These are phyloP conservation scores for Lindgomyces ingoldianus DNA, from an alignment of 495 filamentous ascomycete species.

Conservation along the genomic window DNA sequence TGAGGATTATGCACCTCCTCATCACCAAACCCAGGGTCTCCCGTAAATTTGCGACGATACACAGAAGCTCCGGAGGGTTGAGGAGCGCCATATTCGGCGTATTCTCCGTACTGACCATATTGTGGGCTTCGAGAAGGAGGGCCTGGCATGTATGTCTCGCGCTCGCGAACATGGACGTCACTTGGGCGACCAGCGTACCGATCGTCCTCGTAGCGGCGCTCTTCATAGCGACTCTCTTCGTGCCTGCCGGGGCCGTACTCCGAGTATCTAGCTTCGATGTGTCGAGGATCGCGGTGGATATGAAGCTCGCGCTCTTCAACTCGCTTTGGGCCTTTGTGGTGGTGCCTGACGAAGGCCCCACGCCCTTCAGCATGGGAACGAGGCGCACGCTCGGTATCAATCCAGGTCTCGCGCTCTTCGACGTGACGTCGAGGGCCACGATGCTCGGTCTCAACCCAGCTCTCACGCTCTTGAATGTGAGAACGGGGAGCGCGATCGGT, in stretches of 20 bases:
- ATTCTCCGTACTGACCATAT: slow-evolving; percentile 15
- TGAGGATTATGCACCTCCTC: slow-evolving; percentile 27
- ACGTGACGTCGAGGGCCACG: slow-evolving; percentile 7
- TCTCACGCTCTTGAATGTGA: slow-evolving; percentile 20
- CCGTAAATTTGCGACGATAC: slow-evolving; percentile 10
- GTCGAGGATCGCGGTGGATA: slow-evolving; percentile 26
- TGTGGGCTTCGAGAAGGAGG: background rate
- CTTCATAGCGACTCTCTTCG: slow-evolving; percentile 32
- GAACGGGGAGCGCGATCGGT: slow-evolving; percentile 3
- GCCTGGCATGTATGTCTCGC: slow-evolving; percentile 28
- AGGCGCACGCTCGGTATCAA: slow-evolving; percentile 9
- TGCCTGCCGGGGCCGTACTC: slow-evolving; percentile 19
- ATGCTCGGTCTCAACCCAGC: slow-evolving; percentile 13
- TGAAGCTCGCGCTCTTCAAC: slow-evolving; percentile 28
- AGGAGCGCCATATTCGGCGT: slow-evolving; percentile 24
- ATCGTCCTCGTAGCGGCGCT: slow-evolving; percentile 16
- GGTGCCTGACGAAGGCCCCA: background rate
- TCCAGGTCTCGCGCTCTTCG: slow-evolving; percentile 16
- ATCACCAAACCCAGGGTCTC: slow-evolving; percentile 30
- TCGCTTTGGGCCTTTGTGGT: slow-evolving; percentile 7
- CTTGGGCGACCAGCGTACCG: slow-evolving; percentile 12
- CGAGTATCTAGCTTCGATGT: slow-evolving; percentile 26
- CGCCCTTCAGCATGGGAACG: background rate
- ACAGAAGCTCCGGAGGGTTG: slow-evolving; percentile 15
- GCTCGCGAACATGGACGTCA: slow-evolving; percentile 28